Conservation (phyloP, 306 rosid species). For the Dryas alaskensis region DNA sequence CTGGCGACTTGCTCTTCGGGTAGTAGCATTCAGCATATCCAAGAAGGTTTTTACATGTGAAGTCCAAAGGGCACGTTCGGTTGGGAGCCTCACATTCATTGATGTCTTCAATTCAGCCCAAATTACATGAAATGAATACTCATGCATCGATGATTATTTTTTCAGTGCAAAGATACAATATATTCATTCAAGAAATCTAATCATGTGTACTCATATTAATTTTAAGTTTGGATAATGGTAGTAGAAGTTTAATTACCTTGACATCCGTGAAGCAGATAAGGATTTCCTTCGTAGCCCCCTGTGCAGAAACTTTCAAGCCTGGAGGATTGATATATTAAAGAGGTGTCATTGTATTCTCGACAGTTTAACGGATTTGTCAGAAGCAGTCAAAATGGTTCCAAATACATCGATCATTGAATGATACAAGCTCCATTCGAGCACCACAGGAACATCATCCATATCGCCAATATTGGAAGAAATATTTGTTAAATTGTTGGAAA, state of each 20-base stretch:
- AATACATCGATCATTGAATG: not conserved
- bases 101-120: not conserved
- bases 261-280: too few species aligned
- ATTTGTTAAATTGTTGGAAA: too few species aligned
- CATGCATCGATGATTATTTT: too few species aligned
- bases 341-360: too few species aligned
- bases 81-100: slow-evolving; percentile 7
- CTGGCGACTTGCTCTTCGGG: not conserved
- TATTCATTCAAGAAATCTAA: not conserved
- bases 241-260: slow-evolving; percentile 2
- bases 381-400: not conserved
- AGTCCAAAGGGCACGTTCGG: not conserved
- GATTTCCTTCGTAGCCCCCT: too few species aligned
- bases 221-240: not conserved
- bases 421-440: not conserved
- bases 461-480: too few species aligned
- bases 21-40: too few species aligned
- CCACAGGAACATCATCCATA: not conserved
- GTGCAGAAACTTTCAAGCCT: not conserved
- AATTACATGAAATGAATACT: too few species aligned
- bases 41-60: not conserved
- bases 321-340: not conserved
- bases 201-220: too few species aligned
- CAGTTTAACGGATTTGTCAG: too few species aligned
- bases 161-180: too few species aligned